Evolutionary conservation across 2,329 filamentous ascomycete species (phyloP).

Genomic region (Botrytis pseudocinerea): DNA sequence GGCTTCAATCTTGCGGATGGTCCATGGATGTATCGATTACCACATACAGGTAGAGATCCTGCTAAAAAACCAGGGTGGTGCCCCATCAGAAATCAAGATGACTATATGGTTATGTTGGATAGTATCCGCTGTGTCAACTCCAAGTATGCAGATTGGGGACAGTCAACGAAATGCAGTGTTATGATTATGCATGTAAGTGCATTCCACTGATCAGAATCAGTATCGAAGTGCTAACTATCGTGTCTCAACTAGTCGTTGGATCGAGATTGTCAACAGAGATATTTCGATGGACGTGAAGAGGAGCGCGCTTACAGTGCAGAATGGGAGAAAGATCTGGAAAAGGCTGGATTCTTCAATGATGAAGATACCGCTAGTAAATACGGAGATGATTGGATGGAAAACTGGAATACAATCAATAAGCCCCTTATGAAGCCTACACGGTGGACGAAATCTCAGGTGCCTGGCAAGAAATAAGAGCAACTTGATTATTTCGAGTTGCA

Average conservation of each 20-base stretch:
- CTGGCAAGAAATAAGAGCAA: neutral
- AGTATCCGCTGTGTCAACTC: neutral
- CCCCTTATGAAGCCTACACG: neutral
- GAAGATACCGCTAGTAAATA: neutral
- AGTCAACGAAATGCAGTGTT: conserved; percentile 1
- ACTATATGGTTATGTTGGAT: conserved; percentile 23
- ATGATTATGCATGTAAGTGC: conserved; percentile 20
- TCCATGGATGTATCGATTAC: conserved; percentile 34
- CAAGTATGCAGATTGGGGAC: conserved; percentile 3
- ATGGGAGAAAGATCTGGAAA: conserved; percentile 14
- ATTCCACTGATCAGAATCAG: neutral
- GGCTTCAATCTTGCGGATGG: conserved; percentile 35
- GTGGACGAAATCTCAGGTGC: neutral
- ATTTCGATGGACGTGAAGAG: neutral
- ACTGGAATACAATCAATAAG: neutral
- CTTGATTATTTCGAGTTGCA: neutral
- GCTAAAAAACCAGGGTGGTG: neutral
- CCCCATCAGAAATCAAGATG: neutral
- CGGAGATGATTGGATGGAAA: conserved; percentile 21
- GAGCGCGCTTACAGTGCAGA: neutral
- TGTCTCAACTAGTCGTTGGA: conserved; percentile 16
- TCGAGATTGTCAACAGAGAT: conserved; percentile 7
- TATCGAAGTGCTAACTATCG: neutral
- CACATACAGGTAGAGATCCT: neutral
- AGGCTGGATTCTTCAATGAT: conserved; percentile 11